A percentile compares a stretch with the other conserved stretches of the same genome.
Evolutionary conservation across 257 asterid genomes (phyloP).

Genomic region (Fraxinus anomala): DNA sequence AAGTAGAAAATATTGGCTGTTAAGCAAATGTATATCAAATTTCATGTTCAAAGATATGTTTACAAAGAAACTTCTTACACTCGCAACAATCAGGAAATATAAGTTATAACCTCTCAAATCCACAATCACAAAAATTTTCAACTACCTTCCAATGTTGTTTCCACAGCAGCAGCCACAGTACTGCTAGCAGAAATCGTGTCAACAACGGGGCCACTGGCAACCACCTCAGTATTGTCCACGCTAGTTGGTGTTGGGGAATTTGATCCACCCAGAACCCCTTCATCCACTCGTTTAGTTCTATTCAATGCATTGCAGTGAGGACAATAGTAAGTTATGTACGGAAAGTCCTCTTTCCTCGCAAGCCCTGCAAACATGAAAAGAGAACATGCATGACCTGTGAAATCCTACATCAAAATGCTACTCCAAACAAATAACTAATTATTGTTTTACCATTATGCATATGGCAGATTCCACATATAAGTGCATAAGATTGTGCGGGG

Average conservation of each 20-base stretch:
- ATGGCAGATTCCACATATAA: constrained; percentile 77
- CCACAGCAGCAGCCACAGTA: constrained; percentile 13
- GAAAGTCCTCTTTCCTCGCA: constrained; percentile 81
- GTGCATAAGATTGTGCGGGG: constrained; percentile 75
- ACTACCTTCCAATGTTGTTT: background rate
- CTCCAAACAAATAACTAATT: background rate
- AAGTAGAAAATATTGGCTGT: background rate
- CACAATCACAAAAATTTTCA: background rate
- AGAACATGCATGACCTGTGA: background rate
- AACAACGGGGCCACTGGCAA: constrained; percentile 3
- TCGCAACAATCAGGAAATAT: background rate
- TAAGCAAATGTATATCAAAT: background rate
- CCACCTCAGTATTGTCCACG: constrained; percentile 30
- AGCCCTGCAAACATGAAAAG: constrained; percentile 61
- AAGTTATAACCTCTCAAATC: background rate
- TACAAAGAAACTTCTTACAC: background rate
- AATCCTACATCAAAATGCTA: background rate
- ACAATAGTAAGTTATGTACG: constrained; percentile 77
- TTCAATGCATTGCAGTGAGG: constrained; percentile 87
- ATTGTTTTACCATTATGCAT: constrained; percentile 43
- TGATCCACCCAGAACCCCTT: constrained; percentile 35
- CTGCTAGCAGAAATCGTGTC: constrained; percentile 21
- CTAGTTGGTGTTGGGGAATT: constrained; percentile 32
- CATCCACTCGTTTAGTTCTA: constrained; percentile 50
- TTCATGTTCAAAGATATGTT: background rate